These are phyloP conservation scores for Aureobasidium zeae DNA, from an alignment of 2,329 filamentous ascomycete genomes.

Conservation along the genomic window DNA sequence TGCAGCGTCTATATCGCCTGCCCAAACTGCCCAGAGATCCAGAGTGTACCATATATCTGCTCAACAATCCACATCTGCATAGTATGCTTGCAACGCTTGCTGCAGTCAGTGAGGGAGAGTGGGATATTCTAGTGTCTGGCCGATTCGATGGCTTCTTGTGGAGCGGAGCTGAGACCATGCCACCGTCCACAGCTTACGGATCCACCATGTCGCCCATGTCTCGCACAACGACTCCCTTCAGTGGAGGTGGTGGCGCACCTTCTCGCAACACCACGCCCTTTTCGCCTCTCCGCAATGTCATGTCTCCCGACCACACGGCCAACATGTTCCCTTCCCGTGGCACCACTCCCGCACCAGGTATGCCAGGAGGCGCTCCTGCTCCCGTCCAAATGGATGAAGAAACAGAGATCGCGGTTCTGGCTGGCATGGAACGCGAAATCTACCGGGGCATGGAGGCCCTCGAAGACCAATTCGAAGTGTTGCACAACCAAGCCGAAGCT, in stretches of 20 bases:
- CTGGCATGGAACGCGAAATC: slow-evolving; percentile 87
- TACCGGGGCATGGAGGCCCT: slow-evolving; percentile 89
- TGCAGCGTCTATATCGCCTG: slow-evolving; percentile 79
- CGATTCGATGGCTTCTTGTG: slow-evolving; percentile 94
- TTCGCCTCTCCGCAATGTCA: slow-evolving; percentile 24
- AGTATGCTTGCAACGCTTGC: slow-evolving; percentile 78
- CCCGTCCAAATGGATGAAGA: slow-evolving; percentile 89
- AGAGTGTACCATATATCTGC: slow-evolving; percentile 74
- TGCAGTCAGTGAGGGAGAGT: slow-evolving; percentile 84
- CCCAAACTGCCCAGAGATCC: slow-evolving; percentile 66
- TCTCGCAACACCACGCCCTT: slow-evolving; percentile 43
- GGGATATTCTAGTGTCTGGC: slow-evolving; percentile 89
- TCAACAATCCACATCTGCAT: slow-evolving; percentile 73
- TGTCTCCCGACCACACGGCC: slow-evolving; percentile 19
- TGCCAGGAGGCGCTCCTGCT: slow-evolving; percentile 34
- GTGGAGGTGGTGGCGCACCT: slow-evolving; percentile 48
- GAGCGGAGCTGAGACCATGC: slow-evolving; percentile 65
- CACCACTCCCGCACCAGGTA: slow-evolving; percentile 25
- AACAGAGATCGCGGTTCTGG: slow-evolving; percentile 78
- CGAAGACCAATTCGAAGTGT: slow-evolving; percentile 84
- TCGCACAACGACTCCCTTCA: slow-evolving; percentile 44
- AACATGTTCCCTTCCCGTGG: slow-evolving; percentile 27
- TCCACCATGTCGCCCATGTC: slow-evolving; percentile 33
- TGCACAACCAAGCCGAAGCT: slow-evolving; percentile 76
- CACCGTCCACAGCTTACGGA: slow-evolving; percentile 26